Conservation (phyloP, 1,284 basidiomycete genomes). For the Naganishia sp. region DNA sequence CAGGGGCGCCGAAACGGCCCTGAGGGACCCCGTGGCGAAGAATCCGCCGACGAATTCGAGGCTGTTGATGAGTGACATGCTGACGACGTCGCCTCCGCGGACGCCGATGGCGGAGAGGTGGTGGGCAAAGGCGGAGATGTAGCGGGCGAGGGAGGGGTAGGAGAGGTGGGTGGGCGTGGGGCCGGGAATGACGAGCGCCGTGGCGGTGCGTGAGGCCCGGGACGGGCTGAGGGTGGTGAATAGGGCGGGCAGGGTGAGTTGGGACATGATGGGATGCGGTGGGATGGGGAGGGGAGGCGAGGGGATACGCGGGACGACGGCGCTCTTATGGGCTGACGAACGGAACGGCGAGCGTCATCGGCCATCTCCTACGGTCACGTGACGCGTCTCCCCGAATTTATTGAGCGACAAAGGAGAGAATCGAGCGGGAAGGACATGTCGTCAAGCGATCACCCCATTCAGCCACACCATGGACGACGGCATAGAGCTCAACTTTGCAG, state of each 20-base stretch:
- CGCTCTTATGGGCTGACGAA: too few relatives aligned
- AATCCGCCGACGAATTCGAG: slow-evolving; percentile 53
- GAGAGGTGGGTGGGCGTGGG: slow-evolving; percentile 23
- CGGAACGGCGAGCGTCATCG: background rate
- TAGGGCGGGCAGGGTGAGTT: slow-evolving; percentile 11
- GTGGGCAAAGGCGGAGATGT: slow-evolving; percentile 31
- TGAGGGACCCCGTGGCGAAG: slow-evolving; percentile 37
- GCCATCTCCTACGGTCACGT: slow-evolving; percentile 7
- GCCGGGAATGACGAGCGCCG: slow-evolving; percentile 34
- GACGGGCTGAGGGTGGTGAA: slow-evolving; percentile 23
- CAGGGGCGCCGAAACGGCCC: slow-evolving; percentile 53
- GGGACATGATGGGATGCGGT: background rate
- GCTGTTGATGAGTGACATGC: slow-evolving; percentile 49
- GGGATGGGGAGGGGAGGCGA: background rate
- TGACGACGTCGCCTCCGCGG: slow-evolving; percentile 42
- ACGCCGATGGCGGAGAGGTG: slow-evolving; percentile 33
- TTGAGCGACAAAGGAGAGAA: background rate
- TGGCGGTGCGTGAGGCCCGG: slow-evolving; percentile 2
- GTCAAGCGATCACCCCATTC: background rate
- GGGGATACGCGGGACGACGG: background rate
- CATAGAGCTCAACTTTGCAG: slow-evolving; percentile 53
- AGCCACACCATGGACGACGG: slow-evolving; percentile 49
- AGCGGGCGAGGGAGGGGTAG: slow-evolving; percentile 32
- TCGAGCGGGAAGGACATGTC: too few relatives aligned
- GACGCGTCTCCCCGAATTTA: background rate